These are phyloP conservation scores for Penicillium flavigenum DNA, from an alignment of 495 filamentous ascomycete species.

Conservation along the genomic window DNA sequence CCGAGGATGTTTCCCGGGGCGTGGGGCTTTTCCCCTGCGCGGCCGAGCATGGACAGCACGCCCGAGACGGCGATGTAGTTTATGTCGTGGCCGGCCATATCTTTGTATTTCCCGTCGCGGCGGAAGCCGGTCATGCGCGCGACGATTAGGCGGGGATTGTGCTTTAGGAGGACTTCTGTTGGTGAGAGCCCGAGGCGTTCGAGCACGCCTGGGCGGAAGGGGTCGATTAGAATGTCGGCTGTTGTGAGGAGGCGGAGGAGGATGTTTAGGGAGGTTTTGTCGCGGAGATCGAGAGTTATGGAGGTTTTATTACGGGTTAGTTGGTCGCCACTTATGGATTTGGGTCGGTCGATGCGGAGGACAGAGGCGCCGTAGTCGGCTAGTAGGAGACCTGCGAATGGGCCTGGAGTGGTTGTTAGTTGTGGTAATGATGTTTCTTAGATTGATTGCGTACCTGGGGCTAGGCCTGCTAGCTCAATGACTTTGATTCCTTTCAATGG, in stretches of 20 bases:
- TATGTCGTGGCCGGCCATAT: conserved; percentile 97
- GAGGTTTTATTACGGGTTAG: conserved; percentile 78
- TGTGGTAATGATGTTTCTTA: not conserved
- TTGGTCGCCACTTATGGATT: conserved; percentile 52
- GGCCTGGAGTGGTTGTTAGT: conserved; percentile 50
- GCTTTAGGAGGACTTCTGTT: conserved; percentile 53
- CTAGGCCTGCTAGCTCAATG: conserved; percentile 85
- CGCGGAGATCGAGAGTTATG: conserved; percentile 75
- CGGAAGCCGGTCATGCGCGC: conserved; percentile 87
- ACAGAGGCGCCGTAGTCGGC: conserved; percentile 86
- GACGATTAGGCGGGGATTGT: conserved; percentile 77
- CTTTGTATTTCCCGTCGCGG: conserved; percentile 75
- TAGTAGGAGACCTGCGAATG: conserved; percentile 85
- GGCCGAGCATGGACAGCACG: conserved; percentile 71
- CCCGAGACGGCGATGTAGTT: conserved; percentile 93
- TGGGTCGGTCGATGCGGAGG: conserved; percentile 78
- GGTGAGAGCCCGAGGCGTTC: conserved; percentile 80
- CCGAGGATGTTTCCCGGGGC: conserved; percentile 81
- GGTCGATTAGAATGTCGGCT: conserved; percentile 85
- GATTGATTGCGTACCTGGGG: conserved; percentile 62
- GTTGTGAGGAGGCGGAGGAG: conserved; percentile 60
- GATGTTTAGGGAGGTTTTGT: conserved; percentile 56
- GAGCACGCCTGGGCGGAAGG: conserved; percentile 85
- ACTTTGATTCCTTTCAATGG: conserved; percentile 70
- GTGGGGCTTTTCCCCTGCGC: conserved; percentile 64